Evolutionary conservation across 192 early-diverging fungal species (phyloP).

Genomic region (Coemansia sp.): DNA sequence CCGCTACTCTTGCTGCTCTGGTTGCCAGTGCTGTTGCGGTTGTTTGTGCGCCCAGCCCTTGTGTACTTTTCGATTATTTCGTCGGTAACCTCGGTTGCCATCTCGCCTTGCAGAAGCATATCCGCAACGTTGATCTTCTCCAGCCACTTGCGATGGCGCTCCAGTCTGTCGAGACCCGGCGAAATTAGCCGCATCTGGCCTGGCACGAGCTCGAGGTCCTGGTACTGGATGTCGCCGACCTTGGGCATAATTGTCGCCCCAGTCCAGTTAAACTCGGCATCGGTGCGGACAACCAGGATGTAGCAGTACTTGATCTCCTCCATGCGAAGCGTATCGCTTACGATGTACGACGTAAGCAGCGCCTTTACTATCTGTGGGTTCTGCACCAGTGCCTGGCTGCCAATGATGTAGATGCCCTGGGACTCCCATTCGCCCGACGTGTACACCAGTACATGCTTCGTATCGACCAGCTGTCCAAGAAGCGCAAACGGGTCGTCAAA

Average conservation of each 20-base stretch:
- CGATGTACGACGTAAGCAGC: constrained; percentile 58
- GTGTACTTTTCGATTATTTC: constrained; percentile 21
- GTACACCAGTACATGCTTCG: constrained; percentile 74
- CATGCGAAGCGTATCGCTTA: constrained; percentile 21
- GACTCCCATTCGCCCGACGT: constrained; percentile 66
- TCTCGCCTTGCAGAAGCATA: constrained; percentile 33
- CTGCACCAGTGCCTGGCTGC: constrained; percentile 60
- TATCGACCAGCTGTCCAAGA: constrained; percentile 62
- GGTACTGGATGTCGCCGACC: constrained; percentile 20
- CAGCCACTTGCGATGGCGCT: constrained; percentile 32
- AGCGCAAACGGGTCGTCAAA: constrained; percentile 61
- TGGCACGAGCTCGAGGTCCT: constrained; percentile 35
- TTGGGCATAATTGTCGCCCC: constrained; percentile 27
- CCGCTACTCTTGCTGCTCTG: constrained; percentile 8
- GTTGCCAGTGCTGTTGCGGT: background rate
- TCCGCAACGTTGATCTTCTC: constrained; percentile 30
- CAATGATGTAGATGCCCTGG: constrained; percentile 73
- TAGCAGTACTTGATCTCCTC: constrained; percentile 32
- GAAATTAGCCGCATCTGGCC: constrained; percentile 55
- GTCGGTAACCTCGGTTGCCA: constrained; percentile 36
- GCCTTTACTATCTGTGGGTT: constrained; percentile 54
- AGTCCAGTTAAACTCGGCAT: constrained; percentile 49
- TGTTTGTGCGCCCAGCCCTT: background rate
- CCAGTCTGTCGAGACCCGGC: constrained; percentile 35
- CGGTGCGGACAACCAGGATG: constrained; percentile 45